These are phyloP conservation scores for Moricandia moricandioides DNA, from an alignment of 345 rosid species.

Conservation along the genomic window DNA sequence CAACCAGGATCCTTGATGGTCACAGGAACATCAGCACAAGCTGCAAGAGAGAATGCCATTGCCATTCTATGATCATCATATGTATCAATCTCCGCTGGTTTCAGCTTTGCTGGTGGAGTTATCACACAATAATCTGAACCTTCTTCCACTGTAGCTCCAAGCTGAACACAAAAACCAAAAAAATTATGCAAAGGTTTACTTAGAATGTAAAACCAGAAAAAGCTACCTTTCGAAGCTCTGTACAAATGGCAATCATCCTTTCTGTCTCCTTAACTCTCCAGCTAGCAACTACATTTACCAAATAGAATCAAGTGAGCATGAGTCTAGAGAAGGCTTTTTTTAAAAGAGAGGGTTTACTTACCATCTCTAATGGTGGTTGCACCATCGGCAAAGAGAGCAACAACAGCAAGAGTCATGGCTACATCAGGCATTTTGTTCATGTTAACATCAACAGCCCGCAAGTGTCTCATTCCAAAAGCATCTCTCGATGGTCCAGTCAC, in stretches of 20 bases:
- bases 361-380: slow-evolving; percentile 97
- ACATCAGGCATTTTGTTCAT: slow-evolving; percentile 99
- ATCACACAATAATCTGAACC: slow-evolving; percentile 93
- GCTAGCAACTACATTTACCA: slow-evolving; percentile 70
- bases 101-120: slow-evolving; percentile 84
- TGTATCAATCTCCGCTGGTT: slow-evolving; percentile 75
- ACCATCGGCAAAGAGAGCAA: slow-evolving; percentile 91
- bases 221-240: slow-evolving; percentile 81
- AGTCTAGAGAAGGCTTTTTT: not conserved
- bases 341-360: slow-evolving; percentile 18
- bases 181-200: not conserved
- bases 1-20: slow-evolving; percentile 81
- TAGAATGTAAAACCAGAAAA: not conserved
- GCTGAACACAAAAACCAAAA: slow-evolving; percentile 42
- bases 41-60: slow-evolving; percentile 96
- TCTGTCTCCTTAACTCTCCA: slow-evolving; percentile 99
- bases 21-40: slow-evolving; percentile 90
- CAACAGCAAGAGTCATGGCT: slow-evolving; percentile 96
- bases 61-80: slow-evolving; percentile 99
- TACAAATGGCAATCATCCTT: slow-evolving; percentile 94
- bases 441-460: slow-evolving; percentile 77
- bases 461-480: slow-evolving; percentile 67
- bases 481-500: slow-evolving; percentile 83
- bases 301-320: not conserved
- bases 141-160: slow-evolving; percentile 94